Evolutionary conservation across 2,329 filamentous ascomycete genomes (phyloP).

Genomic region (Pyrenophora seminiperda): DNA sequence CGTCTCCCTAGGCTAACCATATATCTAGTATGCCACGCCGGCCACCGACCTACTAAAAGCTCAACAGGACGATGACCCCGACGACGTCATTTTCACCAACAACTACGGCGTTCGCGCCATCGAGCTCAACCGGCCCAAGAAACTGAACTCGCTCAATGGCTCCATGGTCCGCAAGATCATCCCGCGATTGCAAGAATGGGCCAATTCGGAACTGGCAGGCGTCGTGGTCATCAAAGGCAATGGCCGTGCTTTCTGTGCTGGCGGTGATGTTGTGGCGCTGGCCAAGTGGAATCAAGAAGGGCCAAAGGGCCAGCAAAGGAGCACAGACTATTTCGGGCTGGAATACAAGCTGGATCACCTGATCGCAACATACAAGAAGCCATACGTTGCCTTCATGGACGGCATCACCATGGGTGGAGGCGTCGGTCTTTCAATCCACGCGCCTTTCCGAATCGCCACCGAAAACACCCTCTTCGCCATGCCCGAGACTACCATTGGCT

Average conservation of each 20-base stretch:
- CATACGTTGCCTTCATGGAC: conserved; percentile 94
- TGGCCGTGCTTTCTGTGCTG: conserved; percentile 87
- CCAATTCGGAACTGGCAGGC: conserved; percentile 92
- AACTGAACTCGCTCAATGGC: conserved; percentile 88
- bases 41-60: conserved; percentile 54
- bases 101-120: conserved; percentile 89
- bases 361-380: conserved; percentile 91
- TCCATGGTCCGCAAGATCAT: conserved; percentile 97
- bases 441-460: conserved; percentile 94
- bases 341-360: conserved; percentile 97
- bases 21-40: conserved; percentile 42
- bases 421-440: conserved; percentile 91
- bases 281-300: conserved; percentile 74
- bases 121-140: conserved; percentile 89
- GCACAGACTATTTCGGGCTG: conserved; percentile 84
- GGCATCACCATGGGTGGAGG: conserved; percentile 98
- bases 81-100: conserved; percentile 92
- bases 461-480: conserved; percentile 96
- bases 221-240: conserved; percentile 90
- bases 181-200: conserved; percentile 88
- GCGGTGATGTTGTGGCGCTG: conserved; percentile 84
- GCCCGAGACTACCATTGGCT: conserved; percentile 97
- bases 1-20: too few species aligned
- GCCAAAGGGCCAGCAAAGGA: conserved; percentile 71
- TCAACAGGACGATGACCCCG: conserved; percentile 71